Conservation (phyloP, 306 rosid species). For the Cercis canadensis region DNA sequence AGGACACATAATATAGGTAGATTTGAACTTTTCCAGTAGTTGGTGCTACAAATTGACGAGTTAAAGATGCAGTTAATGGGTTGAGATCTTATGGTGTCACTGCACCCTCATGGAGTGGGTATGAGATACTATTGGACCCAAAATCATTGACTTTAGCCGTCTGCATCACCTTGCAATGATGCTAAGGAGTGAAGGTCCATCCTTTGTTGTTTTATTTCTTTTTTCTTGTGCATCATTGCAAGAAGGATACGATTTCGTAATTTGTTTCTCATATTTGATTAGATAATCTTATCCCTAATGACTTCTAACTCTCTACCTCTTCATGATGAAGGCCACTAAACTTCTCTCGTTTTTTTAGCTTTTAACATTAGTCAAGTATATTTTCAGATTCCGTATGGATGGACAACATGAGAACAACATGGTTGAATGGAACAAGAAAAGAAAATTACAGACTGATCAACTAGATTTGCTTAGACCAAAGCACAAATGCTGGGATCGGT, state of each 20-base stretch:
- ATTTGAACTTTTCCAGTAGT: background rate
- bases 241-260: no score
- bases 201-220: background rate
- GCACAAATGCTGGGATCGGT: conserved; percentile 59
- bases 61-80: no score
- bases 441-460: conserved; percentile 65
- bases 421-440: conserved; percentile 63
- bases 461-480: conserved; percentile 63
- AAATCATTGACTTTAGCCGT: no score
- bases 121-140: no score
- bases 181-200: conserved; percentile 2
- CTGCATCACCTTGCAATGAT: no score
- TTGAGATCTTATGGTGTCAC: no score
- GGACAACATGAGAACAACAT: conserved; percentile 23
- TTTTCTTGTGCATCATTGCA: no score
- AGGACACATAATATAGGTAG: background rate
- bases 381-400: conserved; percentile 48
- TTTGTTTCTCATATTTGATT: no score
- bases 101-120: no score
- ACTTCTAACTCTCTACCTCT: no score
- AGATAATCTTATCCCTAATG: no score
- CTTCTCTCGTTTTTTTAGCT: background rate
- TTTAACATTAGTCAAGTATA: background rate
- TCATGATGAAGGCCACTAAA: background rate
- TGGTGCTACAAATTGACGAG: background rate